Conservation (phyloP, 2,329 filamentous ascomycete species). For the Ophiostoma piceae region DNA sequence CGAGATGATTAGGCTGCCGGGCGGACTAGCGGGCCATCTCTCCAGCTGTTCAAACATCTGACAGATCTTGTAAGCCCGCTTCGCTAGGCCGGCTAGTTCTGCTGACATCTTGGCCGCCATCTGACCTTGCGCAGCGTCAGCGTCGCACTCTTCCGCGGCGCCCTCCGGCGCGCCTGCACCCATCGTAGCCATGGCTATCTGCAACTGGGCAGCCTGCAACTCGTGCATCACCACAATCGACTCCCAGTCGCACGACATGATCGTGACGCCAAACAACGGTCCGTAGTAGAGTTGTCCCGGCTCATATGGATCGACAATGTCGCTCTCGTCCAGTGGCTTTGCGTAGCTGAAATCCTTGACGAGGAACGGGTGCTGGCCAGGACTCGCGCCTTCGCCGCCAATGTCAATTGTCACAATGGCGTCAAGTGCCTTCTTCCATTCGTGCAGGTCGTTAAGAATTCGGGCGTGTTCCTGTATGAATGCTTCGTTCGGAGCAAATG, state of each 20-base stretch:
- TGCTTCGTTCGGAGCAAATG: conserved; percentile 50
- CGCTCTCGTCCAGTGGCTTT: conserved; percentile 49
- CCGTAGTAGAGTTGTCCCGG: conserved; percentile 65
- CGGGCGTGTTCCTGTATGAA: conserved; percentile 59
- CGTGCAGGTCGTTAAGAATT: conserved; percentile 43
- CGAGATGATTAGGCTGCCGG: conserved; percentile 64
- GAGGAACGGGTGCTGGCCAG: conserved; percentile 33
- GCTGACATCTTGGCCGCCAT: conserved; percentile 27
- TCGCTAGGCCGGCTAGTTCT: conserved; percentile 45
- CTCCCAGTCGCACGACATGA: conserved; percentile 70
- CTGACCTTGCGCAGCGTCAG: not conserved
- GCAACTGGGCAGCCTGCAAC: conserved; percentile 54
- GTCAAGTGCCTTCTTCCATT: conserved; percentile 46
- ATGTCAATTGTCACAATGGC: conserved; percentile 17
- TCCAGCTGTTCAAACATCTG: conserved; percentile 76
- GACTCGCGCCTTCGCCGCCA: conserved; percentile 4
- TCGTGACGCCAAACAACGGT: conserved; percentile 68
- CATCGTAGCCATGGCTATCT: conserved; percentile 29
- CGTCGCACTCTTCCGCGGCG: not conserved
- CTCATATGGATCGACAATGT: conserved; percentile 69
- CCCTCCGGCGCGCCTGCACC: not conserved
- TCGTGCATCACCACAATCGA: conserved; percentile 75
- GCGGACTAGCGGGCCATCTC: conserved; percentile 63
- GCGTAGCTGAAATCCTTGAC: conserved; percentile 59
- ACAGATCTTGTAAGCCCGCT: conserved; percentile 64